Base-by-base conservation (phyloP, 768 basidiomycete genomes). In the Kwoniella newhampshirensis region DNA sequence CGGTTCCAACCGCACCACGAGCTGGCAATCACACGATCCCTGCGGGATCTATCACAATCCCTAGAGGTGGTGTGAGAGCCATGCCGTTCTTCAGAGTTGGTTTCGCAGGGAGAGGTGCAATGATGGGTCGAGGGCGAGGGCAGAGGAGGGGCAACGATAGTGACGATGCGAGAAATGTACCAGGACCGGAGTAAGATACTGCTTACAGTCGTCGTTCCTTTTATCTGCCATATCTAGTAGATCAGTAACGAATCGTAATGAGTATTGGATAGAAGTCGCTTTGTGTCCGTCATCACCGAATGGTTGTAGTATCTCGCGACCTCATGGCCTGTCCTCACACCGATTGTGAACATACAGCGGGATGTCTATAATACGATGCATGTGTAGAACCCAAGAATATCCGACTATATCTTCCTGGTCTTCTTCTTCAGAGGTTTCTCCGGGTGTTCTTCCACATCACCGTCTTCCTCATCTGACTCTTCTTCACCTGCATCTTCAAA, bases 401-500 rank as follows among this genome's bases (percentile, higher is more conserved):
- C 32, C 32, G 32, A 32, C 25, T 51, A 42, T 9, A 41, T 28
- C 47, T 45, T 48, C 28, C 30, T 56, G 2, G 20, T 40, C 40
- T 50, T 56, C 27, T 56, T 56, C 47, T 48, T 56, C 48, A 49
- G 48, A 25, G 20, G 41, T 28, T 39, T 56, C 6, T 48, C 48
- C 9, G 49, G 21, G n/a, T 48, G 39, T 20, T 28, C 47, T 11
- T 17, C 23, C 27, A 41, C 55, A n/a, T 57, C 56, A n/a, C 43
- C 26, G 7, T 51, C 48, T 35, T 51, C 56, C 36, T 21, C 37
- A n/a, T 65, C 63, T 7, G 60, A 59, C 18, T 50, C 49, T 1
- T 58, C 47, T 21, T 48, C 59, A 17, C 51, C 53, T 37, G 52
- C 45, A 47, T 66, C 64, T 21, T 56, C 59, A 20, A 64, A 54